These are phyloP conservation scores for Kodamaea kaohsiungensis DNA, from an alignment of 805 yeast genomes.

Conservation along the genomic window DNA sequence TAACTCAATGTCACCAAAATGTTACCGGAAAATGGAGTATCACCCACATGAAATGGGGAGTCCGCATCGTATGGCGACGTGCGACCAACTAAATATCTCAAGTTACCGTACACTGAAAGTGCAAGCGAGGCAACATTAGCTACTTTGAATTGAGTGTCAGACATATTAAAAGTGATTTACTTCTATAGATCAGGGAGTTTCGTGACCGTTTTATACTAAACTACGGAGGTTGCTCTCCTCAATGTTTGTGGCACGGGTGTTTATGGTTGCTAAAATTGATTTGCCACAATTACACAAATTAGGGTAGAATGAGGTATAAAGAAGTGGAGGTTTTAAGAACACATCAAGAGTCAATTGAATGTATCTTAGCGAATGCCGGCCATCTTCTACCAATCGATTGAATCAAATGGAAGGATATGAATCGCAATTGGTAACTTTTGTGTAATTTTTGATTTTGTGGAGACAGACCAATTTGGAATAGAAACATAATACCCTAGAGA, in stretches of 20 bases:
- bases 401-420: too few relatives aligned
- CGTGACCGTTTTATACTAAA: conserved; percentile 1
- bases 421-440: too few relatives aligned
- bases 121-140: conserved; percentile 54
- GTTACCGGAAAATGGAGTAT: conserved; percentile 73
- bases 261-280: conserved; percentile 1
- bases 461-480: too few relatives aligned
- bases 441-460: too few relatives aligned
- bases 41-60: conserved; percentile 51
- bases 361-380: too few relatives aligned
- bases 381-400: too few relatives aligned
- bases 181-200: neutral
- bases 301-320: neutral
- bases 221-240: conserved; percentile 3
- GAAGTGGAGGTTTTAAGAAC: neutral
- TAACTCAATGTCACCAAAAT: conserved; percentile 49
- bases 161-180: conserved; percentile 1
- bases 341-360: too few relatives aligned
- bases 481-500: too few relatives aligned
- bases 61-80: conserved; percentile 43
- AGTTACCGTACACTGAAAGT: conserved; percentile 56
- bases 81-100: conserved; percentile 59
- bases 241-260: neutral
- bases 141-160: conserved; percentile 26
- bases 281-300: neutral